Evolutionary conservation across 2,329 filamentous ascomycete species (phyloP).

Genomic region (Claviceps spartinae): DNA sequence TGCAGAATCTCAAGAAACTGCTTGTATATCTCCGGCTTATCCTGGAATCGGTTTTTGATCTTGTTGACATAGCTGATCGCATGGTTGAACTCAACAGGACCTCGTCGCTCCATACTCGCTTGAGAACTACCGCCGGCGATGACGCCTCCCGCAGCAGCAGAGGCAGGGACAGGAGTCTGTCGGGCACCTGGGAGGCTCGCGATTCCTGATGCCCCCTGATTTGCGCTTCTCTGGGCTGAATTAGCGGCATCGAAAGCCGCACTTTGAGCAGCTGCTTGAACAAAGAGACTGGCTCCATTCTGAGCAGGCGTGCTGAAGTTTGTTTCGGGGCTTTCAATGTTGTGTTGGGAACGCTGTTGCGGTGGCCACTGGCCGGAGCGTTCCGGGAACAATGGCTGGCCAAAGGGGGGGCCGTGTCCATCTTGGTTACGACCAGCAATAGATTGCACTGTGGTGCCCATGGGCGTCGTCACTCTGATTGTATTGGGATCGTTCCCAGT

Average conservation of each 20-base stretch:
- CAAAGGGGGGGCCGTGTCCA: conserved; percentile 23
- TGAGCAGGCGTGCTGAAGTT: conserved; percentile 46
- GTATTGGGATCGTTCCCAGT: conserved; percentile 88
- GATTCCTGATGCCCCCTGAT: conserved; percentile 22
- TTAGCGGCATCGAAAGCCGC: conserved; percentile 19
- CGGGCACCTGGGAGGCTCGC: conserved; percentile 36
- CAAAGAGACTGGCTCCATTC: conserved; percentile 34
- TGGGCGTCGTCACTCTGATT: conserved; percentile 91
- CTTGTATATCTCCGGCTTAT: conserved; percentile 97
- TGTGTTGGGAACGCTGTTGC: conserved; percentile 41
- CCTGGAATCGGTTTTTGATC: conserved; percentile 98
- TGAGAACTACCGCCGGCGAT: conserved; percentile 48
- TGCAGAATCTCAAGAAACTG: conserved; percentile 97
- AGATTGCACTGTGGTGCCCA: conserved; percentile 89
- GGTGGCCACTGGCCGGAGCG: conserved; percentile 41
- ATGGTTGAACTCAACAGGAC: conserved; percentile 96
- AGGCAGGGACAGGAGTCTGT: conserved; percentile 44
- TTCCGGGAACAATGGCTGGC: conserved; percentile 33
- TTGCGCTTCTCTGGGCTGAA: conserved; percentile 19
- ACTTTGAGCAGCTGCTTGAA: conserved; percentile 25
- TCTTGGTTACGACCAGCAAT: conserved; percentile 49
- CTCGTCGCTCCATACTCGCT: conserved; percentile 65
- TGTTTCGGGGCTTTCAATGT: conserved; percentile 48
- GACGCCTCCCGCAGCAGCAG: conserved; percentile 41
- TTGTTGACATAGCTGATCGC: conserved; percentile 99